phyloP scores from a whole-genome alignment of 805 yeast species.

The Yueomyces sp. region DNA sequence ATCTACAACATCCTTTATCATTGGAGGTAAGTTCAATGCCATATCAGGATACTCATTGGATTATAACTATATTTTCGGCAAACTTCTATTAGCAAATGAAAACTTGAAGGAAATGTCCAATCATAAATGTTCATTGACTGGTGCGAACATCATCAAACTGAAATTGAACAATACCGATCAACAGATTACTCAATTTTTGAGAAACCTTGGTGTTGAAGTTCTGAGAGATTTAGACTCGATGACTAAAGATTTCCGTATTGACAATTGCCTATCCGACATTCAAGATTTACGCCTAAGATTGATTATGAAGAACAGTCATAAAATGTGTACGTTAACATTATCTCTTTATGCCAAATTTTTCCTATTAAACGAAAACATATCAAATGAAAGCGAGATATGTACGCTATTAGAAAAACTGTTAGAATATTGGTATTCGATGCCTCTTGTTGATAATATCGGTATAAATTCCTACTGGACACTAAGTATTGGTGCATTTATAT shows the following conservation, averaged over 20 bases:
- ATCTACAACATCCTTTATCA: not conserved
- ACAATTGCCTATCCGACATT: not conserved
- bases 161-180: constrained; percentile 1
- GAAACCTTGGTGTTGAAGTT: constrained; percentile 1
- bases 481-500: not conserved
- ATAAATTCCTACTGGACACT: constrained; percentile 4
- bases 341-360: constrained; percentile 3
- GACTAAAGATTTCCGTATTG: not conserved
- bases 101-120: not conserved
- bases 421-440: constrained; percentile 4
- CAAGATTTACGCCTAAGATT: constrained; percentile 3
- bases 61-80: not conserved
- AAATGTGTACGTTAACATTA: constrained; percentile 1
- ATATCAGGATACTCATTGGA: not conserved
- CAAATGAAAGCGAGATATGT: not conserved
- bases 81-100: not conserved
- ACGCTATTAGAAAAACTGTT: constrained; percentile 3
- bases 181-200: not conserved
- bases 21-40: not conserved
- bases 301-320: constrained; percentile 3
- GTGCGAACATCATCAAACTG: constrained; percentile 4
- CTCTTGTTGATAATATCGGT: constrained; percentile 1
- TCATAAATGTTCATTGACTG: constrained; percentile 1
- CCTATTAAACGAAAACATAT: constrained; percentile 1
- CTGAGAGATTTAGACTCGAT: not conserved